These are phyloP conservation scores for Sungouiozyma ichnusensis DNA, from an alignment of 805 yeast genomes.

Conservation along the genomic window DNA sequence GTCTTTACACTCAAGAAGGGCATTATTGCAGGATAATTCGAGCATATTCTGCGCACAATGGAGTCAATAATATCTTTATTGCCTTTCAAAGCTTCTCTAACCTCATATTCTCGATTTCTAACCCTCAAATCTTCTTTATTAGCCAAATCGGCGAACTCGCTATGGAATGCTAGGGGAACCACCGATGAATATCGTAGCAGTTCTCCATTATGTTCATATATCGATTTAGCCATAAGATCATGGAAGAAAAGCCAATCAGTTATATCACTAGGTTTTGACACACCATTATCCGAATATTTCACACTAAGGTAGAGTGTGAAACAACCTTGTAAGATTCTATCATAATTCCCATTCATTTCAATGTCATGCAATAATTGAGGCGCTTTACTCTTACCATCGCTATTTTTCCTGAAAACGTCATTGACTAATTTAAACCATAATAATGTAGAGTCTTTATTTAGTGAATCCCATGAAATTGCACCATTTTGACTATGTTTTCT, in stretches of 20 bases:
- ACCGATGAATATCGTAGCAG: constrained; percentile 44
- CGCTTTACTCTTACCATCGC: constrained; percentile 34
- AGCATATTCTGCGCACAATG: constrained; percentile 12
- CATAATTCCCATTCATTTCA: constrained; percentile 41
- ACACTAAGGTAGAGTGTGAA: constrained; percentile 54
- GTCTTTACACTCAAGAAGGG: constrained; percentile 13
- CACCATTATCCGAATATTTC: constrained; percentile 53
- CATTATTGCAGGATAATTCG: constrained; percentile 7
- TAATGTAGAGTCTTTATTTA: constrained; percentile 47
- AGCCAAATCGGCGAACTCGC: constrained; percentile 50
- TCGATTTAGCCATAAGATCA: constrained; percentile 41
- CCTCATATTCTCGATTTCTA: constrained; percentile 24
- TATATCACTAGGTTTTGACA: constrained; percentile 47
- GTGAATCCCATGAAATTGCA: constrained; percentile 13
- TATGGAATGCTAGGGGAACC: constrained; percentile 52
- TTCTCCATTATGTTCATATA: constrained; percentile 33
- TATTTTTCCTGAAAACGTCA: constrained; percentile 45
- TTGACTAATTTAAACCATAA: constrained; percentile 63
- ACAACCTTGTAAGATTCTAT: constrained; percentile 61
- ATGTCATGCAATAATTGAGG: constrained; percentile 43
- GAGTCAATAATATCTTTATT: constrained; percentile 25
- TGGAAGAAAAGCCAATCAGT: constrained; percentile 72
- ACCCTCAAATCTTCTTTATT: constrained; percentile 29
- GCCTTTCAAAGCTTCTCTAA: constrained; percentile 20
- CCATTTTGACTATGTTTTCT: constrained; percentile 7